Conservation (phyloP, 805 yeast genomes). For the Spathaspora arborariae region DNA sequence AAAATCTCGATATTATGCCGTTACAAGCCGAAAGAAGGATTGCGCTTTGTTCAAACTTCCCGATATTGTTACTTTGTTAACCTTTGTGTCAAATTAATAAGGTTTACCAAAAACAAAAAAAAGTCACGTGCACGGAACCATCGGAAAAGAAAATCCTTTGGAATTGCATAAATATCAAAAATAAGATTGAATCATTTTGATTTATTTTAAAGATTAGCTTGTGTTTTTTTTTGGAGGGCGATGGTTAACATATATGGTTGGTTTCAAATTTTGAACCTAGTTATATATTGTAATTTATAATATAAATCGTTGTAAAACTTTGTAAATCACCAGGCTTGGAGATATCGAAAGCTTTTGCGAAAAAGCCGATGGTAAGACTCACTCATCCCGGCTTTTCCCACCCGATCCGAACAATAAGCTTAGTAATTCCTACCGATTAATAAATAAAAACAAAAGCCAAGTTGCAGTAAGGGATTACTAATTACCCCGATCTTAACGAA, state of each 20-base stretch:
- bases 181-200: neutral
- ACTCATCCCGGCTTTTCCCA: neutral
- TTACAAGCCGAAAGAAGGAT: no score
- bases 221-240: no score
- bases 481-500: neutral
- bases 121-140: slow-evolving; percentile 1
- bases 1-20: neutral
- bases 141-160: neutral
- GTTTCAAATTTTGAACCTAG: no score
- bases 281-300: no score
- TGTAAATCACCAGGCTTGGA: no score
- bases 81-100: neutral
- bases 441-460: neutral
- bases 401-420: neutral
- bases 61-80: neutral
- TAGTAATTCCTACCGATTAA: neutral
- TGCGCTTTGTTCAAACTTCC: no score
- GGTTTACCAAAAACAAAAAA: no score
- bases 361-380: no score
- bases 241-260: no score
- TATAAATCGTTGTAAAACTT: no score
- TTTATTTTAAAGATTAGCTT: no score
- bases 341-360: no score
- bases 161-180: neutral
- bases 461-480: neutral